These are phyloP conservation scores for Takashimella tepidaria DNA, from an alignment of 1,284 basidiomycete species.

Conservation along the genomic window DNA sequence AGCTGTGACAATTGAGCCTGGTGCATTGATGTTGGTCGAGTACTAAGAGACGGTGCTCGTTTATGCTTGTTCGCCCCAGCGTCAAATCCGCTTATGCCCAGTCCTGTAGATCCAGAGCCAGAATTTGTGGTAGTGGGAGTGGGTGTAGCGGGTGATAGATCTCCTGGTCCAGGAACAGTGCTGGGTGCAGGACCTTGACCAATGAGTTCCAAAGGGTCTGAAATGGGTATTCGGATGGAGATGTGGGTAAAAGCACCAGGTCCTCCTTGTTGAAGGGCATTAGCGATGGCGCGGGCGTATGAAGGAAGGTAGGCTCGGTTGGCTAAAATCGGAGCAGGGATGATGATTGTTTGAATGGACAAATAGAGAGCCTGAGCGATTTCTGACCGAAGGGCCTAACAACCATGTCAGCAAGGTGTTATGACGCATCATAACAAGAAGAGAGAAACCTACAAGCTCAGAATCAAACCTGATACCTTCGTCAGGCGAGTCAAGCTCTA, in stretches of 20 bases:
- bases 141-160: background rate
- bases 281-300: slow-evolving; percentile 84
- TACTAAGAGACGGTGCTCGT: slow-evolving; percentile 38
- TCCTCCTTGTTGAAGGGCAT: slow-evolving; percentile 61
- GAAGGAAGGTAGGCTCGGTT: slow-evolving; percentile 79
- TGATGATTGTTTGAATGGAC: slow-evolving; percentile 73
- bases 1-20: slow-evolving; percentile 23
- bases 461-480: slow-evolving; percentile 94
- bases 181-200: slow-evolving; percentile 28
- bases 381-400: slow-evolving; percentile 86
- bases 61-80: slow-evolving; percentile 33
- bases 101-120: background rate
- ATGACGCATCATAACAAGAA: background rate
- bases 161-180: background rate
- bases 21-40: slow-evolving; percentile 34
- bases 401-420: slow-evolving; percentile 1
- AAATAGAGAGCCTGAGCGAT: slow-evolving; percentile 89
- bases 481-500: slow-evolving; percentile 87
- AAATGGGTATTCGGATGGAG: slow-evolving; percentile 77
- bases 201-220: slow-evolving; percentile 52
- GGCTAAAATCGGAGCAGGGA: slow-evolving; percentile 71
- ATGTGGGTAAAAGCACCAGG: slow-evolving; percentile 58
- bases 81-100: background rate
- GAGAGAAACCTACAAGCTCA: slow-evolving; percentile 66
- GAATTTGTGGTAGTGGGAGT: background rate